Evolutionary conservation across 2,329 filamentous ascomycete genomes (phyloP), one percentile per base, ranked within the genome.

Genomic region (Alternaria gaisen): DNA sequence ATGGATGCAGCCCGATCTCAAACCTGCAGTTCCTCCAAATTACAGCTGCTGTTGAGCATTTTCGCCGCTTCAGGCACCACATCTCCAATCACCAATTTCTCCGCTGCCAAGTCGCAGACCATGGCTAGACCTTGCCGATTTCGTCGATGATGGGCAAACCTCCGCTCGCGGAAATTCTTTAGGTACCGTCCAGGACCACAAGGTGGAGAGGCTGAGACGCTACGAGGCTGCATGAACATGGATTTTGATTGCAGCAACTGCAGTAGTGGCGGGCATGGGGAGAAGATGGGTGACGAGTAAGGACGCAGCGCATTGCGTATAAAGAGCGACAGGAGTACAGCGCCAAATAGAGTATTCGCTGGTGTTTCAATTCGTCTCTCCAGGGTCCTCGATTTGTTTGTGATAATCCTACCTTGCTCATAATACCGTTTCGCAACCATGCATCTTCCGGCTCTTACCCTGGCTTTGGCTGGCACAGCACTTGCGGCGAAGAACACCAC

Each of bases 1-100:
- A 12, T 24, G 14, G 20, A n/a, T 14, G 24, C 20, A 3, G 22
- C 12, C 14, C 11, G 16, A 50, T 36, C 14, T 16, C 2, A 7
- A n/a, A 16, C 18, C 46, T 50, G 16, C 20, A 26, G 5, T 11
- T n/a, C 20, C 14, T 36, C 5, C 30, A 24, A 9, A 9, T 24
- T 1, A 16, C 34, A 5, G 34, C 20, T n/a, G 16, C 41, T 52
- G 22, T 22, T 20, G 36, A 30, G 16, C 36, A 14, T 52, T 6
- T 41, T 41, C 20, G 46, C 46, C 32, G 20, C 20, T 24, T 38
- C 46, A 42, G 46, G 12, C 11, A 50, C 32, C 16, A 48, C 46
- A 48, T 44, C 48, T 47, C 67, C 68, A 72, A 71, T 72, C 64
- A 58, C 60, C 60, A 65, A 62, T 72, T 72, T 71, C 64, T 72